Percentiles rank a stretch among this genome's conserved stretches.
These are phyloP conservation scores for Calonectria pauciramosa DNA, from an alignment of 2,329 filamentous ascomycete species.

Conservation along the genomic window DNA sequence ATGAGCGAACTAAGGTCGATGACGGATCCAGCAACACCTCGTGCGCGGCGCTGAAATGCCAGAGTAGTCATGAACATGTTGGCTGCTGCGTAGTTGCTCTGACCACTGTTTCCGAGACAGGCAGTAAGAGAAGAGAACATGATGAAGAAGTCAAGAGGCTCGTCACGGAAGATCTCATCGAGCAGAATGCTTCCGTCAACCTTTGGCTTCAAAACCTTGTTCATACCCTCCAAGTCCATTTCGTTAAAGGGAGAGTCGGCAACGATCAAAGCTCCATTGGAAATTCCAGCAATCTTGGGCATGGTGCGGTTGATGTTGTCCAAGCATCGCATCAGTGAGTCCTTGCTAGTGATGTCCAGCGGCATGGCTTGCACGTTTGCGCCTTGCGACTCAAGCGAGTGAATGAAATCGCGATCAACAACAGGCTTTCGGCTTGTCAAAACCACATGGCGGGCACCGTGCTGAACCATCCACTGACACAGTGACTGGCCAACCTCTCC, in stretches of 20 bases:
- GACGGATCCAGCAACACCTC: conserved; percentile 35
- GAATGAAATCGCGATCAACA: not conserved
- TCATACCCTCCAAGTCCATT: not conserved
- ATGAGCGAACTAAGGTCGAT: conserved; percentile 9
- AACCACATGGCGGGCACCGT: not conserved
- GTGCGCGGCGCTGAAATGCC: not conserved
- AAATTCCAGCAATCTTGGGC: not conserved
- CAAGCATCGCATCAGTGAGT: not conserved
- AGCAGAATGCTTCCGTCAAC: not conserved
- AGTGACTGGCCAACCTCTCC: not conserved
- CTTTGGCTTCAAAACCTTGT: not conserved
- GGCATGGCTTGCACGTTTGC: not conserved
- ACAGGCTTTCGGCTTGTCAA: not conserved
- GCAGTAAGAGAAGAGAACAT: conserved; percentile 9
- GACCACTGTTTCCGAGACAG: not conserved
- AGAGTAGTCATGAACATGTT: conserved; percentile 18
- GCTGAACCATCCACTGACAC: not conserved
- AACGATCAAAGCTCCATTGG: not conserved
- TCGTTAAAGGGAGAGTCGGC: not conserved
- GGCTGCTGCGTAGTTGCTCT: not conserved
- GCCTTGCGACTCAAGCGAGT: not conserved
- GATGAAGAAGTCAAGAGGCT: not conserved
- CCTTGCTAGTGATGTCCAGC: not conserved
- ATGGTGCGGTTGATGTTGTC: not conserved
- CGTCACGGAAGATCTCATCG: not conserved